A percentile compares a stretch with the other conserved stretches of the same genome.
Evolutionary conservation across 75 land plant species (phyloP).

Genomic region (Picea glauca): DNA sequence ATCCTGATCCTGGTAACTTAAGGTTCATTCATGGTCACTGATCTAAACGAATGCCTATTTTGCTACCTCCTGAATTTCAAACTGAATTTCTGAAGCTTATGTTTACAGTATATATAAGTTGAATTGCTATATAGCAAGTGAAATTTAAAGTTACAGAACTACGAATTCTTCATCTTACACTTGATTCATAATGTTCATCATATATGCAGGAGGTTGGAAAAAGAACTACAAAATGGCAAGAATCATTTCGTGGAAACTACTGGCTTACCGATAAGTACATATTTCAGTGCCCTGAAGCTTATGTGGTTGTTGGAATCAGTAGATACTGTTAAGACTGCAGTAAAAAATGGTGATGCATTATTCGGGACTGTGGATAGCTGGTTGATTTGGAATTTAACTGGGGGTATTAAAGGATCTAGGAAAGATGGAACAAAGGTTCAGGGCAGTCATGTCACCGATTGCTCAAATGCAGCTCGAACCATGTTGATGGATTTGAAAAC

Average conservation of each 20-base stretch:
- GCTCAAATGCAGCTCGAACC: slow-evolving; percentile 93
- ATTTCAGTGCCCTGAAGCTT: slow-evolving; percentile 93
- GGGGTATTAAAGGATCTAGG: slow-evolving; percentile 32
- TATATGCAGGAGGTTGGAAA: slow-evolving; percentile 75
- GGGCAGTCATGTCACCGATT: slow-evolving; percentile 93
- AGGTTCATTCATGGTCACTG: no score
- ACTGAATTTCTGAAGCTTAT: no score
- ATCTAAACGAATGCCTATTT: no score
- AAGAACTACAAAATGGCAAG: slow-evolving; percentile 70
- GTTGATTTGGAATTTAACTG: slow-evolving; percentile 97
- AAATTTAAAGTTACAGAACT: not conserved
- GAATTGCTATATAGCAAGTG: no score
- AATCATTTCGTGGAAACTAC: slow-evolving; percentile 78
- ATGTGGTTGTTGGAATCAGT: slow-evolving; percentile 91
- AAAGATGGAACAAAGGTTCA: slow-evolving; percentile 7
- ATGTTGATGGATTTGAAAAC: slow-evolving; percentile 90
- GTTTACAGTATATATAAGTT: no score
- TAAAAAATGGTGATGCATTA: slow-evolving; percentile 73
- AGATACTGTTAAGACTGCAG: slow-evolving; percentile 64
- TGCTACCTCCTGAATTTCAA: no score
- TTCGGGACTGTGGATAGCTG: slow-evolving; percentile 97
- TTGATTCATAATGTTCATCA: not conserved
- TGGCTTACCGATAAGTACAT: slow-evolving; percentile 97
- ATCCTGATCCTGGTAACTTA: no score
- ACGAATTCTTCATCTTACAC: not conserved